Conservation (phyloP, 306 rosid genomes). For the Prunus mume region DNA sequence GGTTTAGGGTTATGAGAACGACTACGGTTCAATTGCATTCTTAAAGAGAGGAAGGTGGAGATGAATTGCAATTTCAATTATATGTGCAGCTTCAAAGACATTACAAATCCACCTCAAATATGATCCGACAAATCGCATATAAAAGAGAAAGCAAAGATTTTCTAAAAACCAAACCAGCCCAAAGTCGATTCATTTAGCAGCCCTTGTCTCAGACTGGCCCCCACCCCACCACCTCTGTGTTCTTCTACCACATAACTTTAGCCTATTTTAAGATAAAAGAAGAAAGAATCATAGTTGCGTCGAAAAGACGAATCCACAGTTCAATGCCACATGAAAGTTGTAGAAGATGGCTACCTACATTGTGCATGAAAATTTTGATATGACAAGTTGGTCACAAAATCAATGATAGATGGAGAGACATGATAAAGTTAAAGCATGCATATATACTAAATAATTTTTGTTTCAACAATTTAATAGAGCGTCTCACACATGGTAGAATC, state of each 20-base stretch:
- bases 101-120: not conserved
- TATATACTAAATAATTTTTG: not conserved
- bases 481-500: too few relatives aligned
- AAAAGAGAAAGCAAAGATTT: slow-evolving; percentile 4
- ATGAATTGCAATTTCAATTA: not conserved
- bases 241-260: not conserved
- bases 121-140: slow-evolving; percentile 4
- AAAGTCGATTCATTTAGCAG: not conserved
- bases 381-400: not conserved
- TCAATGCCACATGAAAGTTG: not conserved
- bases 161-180: not conserved
- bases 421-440: not conserved
- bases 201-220: not conserved
- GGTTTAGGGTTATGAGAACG: too few relatives aligned
- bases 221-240: not conserved
- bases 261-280: not conserved
- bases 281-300: not conserved
- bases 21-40: not conserved
- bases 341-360: not conserved
- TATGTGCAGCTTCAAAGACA: not conserved
- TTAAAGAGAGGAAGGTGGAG: not conserved
- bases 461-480: not conserved
- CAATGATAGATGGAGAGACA: not conserved
- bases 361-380: not conserved
- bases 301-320: not conserved